phyloP scores from a whole-genome alignment of 177 flowering plant genomes.

The Vitis hybrid region DNA sequence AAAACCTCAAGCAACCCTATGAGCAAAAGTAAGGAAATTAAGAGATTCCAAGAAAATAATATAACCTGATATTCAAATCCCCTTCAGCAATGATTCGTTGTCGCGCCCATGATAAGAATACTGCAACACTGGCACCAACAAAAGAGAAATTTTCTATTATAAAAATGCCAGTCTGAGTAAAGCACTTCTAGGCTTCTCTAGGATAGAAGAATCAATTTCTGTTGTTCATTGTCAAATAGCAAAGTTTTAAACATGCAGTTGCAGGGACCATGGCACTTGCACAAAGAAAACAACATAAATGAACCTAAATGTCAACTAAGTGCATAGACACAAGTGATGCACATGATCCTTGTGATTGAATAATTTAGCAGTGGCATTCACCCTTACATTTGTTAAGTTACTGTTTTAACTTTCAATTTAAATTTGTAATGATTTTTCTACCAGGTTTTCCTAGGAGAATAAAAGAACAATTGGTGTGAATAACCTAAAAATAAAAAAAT shows the following conservation, averaged over 20 bases:
- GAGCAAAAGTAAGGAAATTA: background rate
- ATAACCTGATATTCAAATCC: conserved; percentile 42
- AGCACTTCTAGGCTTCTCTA: background rate
- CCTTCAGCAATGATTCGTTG: conserved; percentile 29
- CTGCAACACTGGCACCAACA: conserved; percentile 67
- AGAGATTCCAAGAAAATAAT: background rate
- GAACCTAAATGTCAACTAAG: too few relatives aligned
- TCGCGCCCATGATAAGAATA: conserved; percentile 87
- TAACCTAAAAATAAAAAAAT: too few relatives aligned
- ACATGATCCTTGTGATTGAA: too few relatives aligned
- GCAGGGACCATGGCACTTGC: too few relatives aligned
- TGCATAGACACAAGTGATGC: too few relatives aligned
- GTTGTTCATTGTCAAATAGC: background rate
- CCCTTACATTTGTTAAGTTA: too few relatives aligned
- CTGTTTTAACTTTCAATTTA: too few relatives aligned
- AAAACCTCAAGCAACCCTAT: background rate
- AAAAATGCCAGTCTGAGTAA: background rate
- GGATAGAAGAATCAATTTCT: background rate
- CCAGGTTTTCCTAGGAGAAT: too few relatives aligned
- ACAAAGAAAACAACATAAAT: too few relatives aligned
- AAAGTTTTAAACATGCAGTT: background rate
- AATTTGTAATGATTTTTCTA: too few relatives aligned
- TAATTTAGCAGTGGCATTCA: too few relatives aligned
- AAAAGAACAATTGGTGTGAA: too few relatives aligned
- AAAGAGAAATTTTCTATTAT: background rate